Evolutionary conservation across 345 rosid genomes (phyloP), one percentile per base, ranked within the genome.

Genomic region (Arabis hirsuta): DNA sequence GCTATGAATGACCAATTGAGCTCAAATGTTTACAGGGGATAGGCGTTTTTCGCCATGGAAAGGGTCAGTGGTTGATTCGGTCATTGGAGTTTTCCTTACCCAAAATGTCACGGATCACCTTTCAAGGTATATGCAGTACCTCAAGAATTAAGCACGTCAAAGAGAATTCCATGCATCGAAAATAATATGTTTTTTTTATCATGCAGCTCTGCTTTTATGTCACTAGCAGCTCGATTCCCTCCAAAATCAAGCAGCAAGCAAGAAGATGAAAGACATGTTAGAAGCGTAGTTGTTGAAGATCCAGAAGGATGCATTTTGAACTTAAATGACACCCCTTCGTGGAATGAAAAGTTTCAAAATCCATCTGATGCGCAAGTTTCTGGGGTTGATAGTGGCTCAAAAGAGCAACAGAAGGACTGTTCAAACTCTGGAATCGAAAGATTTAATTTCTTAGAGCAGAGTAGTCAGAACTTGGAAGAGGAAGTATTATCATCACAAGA

Each of bases 11-110:
- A 54, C 51, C 45, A 45, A 5, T 55, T 47, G 71, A 41, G 47
- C 27, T 34, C 38, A 54, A 36, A 68, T 62, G 48, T 54, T 79
- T 70, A 62, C 91, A 94, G 98, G 98, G 59, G 97, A 94, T 74
- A 84, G 98, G 62, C 89, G 93, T 51, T 94, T 94, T 86, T 89
- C 97, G n/a, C 84, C 81, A 75, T 94, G 98, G 98, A 94, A 94
- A 77, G 98, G 98, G 62, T 94, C 98, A 3, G 96, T 94, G 72
- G 97, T 94, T 69, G 98, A 94, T 79, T 94, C 98, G 0, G 97
- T 94, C 42, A 82, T 94, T 52, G 98, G 98, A 72, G 98, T 94
- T 41, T 94, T 91, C 82, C 89, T 94, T 26, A 94, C 98, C 36
- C 98, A 94, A 60, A 94, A 94, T 73, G 98, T 94, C 63, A 82